Percentiles rank a stretch among this genome's conserved stretches.
phyloP scores from a whole-genome alignment of 805 yeast genomes.

The Candida berthetii region DNA sequence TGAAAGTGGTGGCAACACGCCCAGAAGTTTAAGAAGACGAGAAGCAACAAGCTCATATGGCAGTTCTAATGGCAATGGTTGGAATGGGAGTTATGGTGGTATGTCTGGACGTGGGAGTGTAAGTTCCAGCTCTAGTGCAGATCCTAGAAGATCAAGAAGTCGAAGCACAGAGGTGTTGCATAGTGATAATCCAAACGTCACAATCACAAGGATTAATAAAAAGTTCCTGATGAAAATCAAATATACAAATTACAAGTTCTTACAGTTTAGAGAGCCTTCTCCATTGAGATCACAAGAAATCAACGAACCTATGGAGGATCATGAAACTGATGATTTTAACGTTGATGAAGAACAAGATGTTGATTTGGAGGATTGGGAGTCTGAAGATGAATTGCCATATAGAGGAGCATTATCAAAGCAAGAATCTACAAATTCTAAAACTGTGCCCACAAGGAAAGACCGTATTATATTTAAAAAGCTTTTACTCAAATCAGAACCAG shows the following conservation, averaged over 20 bases:
- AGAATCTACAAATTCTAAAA: constrained; percentile 52
- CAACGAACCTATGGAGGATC: constrained; percentile 13
- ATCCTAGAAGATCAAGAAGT: neutral
- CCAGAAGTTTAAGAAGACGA: constrained; percentile 10
- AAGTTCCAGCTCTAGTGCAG: neutral
- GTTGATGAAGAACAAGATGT: constrained; percentile 12
- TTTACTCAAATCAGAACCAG: constrained; percentile 30
- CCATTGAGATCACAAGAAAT: constrained; percentile 12
- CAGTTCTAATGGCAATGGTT: neutral
- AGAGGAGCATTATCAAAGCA: constrained; percentile 56
- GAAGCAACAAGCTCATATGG: constrained; percentile 2
- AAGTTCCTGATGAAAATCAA: constrained; percentile 17
- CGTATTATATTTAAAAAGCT: constrained; percentile 39
- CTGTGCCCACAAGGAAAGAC: constrained; percentile 54
- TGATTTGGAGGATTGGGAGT: constrained; percentile 8
- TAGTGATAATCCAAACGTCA: constrained; percentile 18
- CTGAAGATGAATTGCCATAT: constrained; percentile 57
- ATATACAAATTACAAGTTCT: constrained; percentile 9
- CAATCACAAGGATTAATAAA: constrained; percentile 9
- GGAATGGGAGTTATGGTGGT: too few species aligned
- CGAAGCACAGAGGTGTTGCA: constrained; percentile 9
- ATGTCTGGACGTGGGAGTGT: neutral
- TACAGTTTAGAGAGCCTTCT: constrained; percentile 20
- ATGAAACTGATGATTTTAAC: constrained; percentile 18
- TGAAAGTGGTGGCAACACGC: constrained; percentile 6